Evolutionary conservation across 495 filamentous ascomycete species (phyloP).

Genomic region (Stereocaulon alpinum): DNA sequence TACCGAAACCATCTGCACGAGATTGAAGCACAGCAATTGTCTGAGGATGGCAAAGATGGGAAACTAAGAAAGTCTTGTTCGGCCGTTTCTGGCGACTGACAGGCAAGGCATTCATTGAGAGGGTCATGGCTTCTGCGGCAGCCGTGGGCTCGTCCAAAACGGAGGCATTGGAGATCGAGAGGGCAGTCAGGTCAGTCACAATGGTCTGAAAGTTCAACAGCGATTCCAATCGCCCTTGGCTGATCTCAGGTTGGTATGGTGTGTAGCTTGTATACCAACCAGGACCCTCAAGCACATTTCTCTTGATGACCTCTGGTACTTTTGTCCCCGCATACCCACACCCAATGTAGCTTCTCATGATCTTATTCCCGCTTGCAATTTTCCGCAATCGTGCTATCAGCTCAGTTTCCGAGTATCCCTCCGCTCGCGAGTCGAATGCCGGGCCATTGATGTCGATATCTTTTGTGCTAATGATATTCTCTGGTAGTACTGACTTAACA

Average conservation of each 20-base stretch:
- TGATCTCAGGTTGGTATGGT: constrained; percentile 97
- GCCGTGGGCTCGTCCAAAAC: constrained; percentile 90
- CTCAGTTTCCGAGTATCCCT: constrained; percentile 56
- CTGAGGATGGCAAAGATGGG: constrained; percentile 75
- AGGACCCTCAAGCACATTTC: constrained; percentile 88
- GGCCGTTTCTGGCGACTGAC: constrained; percentile 59
- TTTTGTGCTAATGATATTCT: constrained; percentile 66
- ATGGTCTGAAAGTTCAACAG: constrained; percentile 95
- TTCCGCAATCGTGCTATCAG: constrained; percentile 52
- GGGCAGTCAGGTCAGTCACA: constrained; percentile 78
- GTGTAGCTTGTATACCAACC: constrained; percentile 99
- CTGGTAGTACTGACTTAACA: constrained; percentile 74
- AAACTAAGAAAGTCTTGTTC: constrained; percentile 76
- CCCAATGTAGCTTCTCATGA: constrained; percentile 64
- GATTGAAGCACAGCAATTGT: constrained; percentile 79
- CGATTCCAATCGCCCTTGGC: constrained; percentile 86
- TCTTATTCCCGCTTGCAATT: constrained; percentile 56
- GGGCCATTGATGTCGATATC: constrained; percentile 40
- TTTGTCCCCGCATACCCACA: constrained; percentile 80
- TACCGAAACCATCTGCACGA: constrained; percentile 88
- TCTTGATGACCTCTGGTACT: constrained; percentile 84
- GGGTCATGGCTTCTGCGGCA: constrained; percentile 94
- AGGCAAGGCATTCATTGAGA: constrained; percentile 73
- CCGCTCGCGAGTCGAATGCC: constrained; percentile 34
- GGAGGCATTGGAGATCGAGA: constrained; percentile 89